A percentile compares a stretch with the other conserved stretches of the same genome.
phyloP scores from a whole-genome alignment of 305 asterid genomes.

The Striga hermonthica region DNA sequence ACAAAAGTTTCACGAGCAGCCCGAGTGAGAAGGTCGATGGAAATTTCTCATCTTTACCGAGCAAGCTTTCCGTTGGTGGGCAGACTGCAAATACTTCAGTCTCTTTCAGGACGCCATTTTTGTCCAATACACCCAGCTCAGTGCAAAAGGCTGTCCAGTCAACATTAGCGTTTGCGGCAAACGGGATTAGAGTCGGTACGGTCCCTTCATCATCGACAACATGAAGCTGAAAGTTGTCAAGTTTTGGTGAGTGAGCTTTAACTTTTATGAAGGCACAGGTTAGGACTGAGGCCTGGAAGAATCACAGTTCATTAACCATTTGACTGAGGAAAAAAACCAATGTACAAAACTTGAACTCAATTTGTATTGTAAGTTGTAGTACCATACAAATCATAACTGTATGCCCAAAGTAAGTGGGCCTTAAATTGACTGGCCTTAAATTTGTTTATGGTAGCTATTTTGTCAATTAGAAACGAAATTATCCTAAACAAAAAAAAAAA shows the following conservation, averaged over 20 bases:
- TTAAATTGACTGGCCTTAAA: no score
- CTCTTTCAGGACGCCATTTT: conserved; percentile 39
- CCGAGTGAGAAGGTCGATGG: conserved; percentile 28
- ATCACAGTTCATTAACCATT: no score
- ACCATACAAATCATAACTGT: no score
- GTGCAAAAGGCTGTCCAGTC: conserved; percentile 63
- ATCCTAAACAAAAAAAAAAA: not conserved
- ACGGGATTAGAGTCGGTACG: conserved; percentile 43
- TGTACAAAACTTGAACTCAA: no score
- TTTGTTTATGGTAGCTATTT: no score
- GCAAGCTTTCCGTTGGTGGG: conserved; percentile 31
- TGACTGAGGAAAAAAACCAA: no score
- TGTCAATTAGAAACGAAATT: no score
- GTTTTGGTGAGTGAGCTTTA: not conserved
- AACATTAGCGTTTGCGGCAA: conserved; percentile 71
- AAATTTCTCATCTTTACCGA: conserved; percentile 18
- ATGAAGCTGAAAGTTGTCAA: conserved; percentile 30
- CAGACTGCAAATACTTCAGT: conserved; percentile 27
- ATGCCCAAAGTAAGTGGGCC: no score
- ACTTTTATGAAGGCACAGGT: no score
- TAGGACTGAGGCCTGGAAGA: no score
- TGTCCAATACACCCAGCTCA: conserved; percentile 46
- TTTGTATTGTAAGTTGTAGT: no score
- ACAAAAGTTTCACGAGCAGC: conserved; percentile 23
- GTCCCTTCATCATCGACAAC: conserved; percentile 26